These are phyloP conservation scores for Trichopus zeylanicus DNA, from an alignment of 116 monocot species.

Conservation along the genomic window DNA sequence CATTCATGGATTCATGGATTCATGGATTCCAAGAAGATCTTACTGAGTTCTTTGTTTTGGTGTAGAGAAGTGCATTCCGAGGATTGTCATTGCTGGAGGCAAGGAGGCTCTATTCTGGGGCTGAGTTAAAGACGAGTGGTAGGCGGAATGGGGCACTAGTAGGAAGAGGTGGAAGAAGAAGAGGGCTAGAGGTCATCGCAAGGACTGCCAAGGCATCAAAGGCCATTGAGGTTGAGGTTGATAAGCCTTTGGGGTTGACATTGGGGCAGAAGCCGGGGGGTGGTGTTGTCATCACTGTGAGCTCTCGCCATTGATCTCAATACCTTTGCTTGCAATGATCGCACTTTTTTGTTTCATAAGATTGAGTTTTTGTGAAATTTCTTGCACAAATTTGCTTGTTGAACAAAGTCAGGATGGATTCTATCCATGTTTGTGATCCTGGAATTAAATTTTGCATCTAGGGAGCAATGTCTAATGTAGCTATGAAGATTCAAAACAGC, in stretches of 20 bases:
- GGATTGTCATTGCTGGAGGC: slow-evolving; percentile 33
- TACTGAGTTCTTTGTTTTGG: not conserved
- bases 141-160: slow-evolving; percentile 5
- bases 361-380: no score
- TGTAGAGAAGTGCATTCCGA: slow-evolving; percentile 49
- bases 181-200: slow-evolving; percentile 53
- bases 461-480: no score
- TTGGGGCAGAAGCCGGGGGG: slow-evolving; percentile 84
- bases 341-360: no score
- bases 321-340: not conserved
- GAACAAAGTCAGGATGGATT: no score
- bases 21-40: not conserved
- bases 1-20: not conserved
- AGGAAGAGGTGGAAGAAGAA: slow-evolving; percentile 19
- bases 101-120: slow-evolving; percentile 6
- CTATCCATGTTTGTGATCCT: no score
- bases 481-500: no score
- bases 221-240: slow-evolving; percentile 93
- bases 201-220: slow-evolving; percentile 63
- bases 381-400: no score
- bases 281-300: slow-evolving; percentile 83
- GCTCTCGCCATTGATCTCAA: not conserved
- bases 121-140: slow-evolving; percentile 9
- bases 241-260: slow-evolving; percentile 86
- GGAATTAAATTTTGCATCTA: no score